Base-by-base conservation (phyloP, 805 yeast genomes). In the Suhomyces prunicola region DNA sequence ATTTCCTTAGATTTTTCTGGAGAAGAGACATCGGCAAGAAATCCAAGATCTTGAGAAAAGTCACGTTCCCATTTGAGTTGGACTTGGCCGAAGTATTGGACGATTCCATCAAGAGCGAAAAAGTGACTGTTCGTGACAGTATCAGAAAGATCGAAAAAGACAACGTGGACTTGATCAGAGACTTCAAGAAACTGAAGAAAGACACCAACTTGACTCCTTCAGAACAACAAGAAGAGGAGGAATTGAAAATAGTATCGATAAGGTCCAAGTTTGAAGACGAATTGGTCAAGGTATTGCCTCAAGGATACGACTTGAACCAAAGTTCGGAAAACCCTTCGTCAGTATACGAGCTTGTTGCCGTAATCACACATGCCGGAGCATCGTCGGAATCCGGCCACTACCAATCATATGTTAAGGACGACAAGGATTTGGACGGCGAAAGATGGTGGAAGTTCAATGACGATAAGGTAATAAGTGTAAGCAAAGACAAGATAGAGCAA, bases 331-430 rank as follows among this genome's bases (percentile, higher is more conserved):
- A 93, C 65, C 93, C 96, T 5, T 85, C 96, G 0, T 90, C 94
- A 1, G 82, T 94, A 39, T 94, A 94, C 66, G 91, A 90, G 58
- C 80, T 94, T 58, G 74, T 77, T 39, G 90, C 96, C 1, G 82
- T 94, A 23, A 83, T 94, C 54, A 90, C 98, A 1, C 99, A 94
- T 72, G 88, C 87, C 65, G 99, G 99, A 48, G 85, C 97, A 6
- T 85, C 92, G 44, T 97, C 98, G 0, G 98, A 94, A 68, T 87
- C 97, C 27, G 99, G 99, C 15, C 99, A 94, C 71, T 94, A 94
- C 71, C 97, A 92, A 72, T 85, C 93, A 27, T 94, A 89, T 72
- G 86, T 88, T 13, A 85, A 82, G 62, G 94, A 92, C 68, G 82
- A 78, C 33, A 71, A 70, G 17, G 90, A 86, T 63, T 64, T 76